Conservation (phyloP, 2,329 filamentous ascomycete genomes). For the Diaporthe aspalathi region DNA sequence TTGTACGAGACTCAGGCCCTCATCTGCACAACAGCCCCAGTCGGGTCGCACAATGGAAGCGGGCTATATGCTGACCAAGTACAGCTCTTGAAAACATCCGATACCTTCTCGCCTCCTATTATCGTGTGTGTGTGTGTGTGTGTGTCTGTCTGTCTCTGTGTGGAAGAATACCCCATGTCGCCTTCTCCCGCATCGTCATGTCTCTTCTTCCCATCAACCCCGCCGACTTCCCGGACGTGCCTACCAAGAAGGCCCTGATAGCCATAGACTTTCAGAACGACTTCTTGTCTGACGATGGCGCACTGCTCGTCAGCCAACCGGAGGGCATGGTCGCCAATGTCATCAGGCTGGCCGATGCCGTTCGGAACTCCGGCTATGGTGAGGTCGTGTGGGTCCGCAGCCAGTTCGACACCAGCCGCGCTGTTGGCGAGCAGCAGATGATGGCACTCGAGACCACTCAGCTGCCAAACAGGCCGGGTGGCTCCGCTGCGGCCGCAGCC, state of each 20-base stretch:
- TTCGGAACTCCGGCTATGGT: constrained; percentile 76
- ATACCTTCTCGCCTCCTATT: constrained; percentile 5
- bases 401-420: constrained; percentile 73
- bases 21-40: constrained; percentile 8
- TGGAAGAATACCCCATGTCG: constrained; percentile 26
- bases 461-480: constrained; percentile 40
- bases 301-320: constrained; percentile 73
- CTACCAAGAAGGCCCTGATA: constrained; percentile 77
- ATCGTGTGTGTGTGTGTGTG: constrained; percentile 1
- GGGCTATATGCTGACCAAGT: constrained; percentile 27
- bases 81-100: constrained; percentile 13
- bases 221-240: constrained; percentile 65
- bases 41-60: constrained; percentile 9
- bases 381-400: constrained; percentile 88
- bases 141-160: too few species aligned
- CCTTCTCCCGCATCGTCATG: constrained; percentile 38
- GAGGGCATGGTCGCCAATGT: constrained; percentile 76
- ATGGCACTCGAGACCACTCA: constrained; percentile 53
- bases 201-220: constrained; percentile 67
- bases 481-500: constrained; percentile 21
- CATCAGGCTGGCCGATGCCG: constrained; percentile 73
- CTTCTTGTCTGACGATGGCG: constrained; percentile 77
- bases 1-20: constrained; percentile 15
- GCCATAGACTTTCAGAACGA: constrained; percentile 92
- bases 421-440: constrained; percentile 65